phyloP scores from a whole-genome alignment of 805 yeast genomes.

The Metschnikowia lochheadii region DNA sequence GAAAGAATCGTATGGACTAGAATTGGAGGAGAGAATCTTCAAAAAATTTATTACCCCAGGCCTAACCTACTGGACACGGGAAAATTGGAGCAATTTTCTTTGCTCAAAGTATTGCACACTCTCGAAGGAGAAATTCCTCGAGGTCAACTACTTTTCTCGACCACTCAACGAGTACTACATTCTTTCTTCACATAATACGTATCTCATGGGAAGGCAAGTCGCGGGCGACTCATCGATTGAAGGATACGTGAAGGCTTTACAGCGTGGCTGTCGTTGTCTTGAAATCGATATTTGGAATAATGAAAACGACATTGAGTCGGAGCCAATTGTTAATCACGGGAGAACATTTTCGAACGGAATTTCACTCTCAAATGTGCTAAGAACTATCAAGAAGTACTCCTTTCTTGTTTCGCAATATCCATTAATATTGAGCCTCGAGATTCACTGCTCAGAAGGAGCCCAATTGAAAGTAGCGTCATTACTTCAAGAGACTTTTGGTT shows the following conservation, averaged over 20 bases:
- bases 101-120: conserved; percentile 8
- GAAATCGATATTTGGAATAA: conserved; percentile 95
- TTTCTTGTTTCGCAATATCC: conserved; percentile 88
- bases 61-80: conserved; percentile 6
- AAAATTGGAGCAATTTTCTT: conserved; percentile 7
- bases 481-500: conserved; percentile 57
- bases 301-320: conserved; percentile 45
- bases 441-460: conserved; percentile 66
- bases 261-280: conserved; percentile 90
- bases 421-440: conserved; percentile 77
- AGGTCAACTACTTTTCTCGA: conserved; percentile 23
- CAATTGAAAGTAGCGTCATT: conserved; percentile 58
- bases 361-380: conserved; percentile 62
- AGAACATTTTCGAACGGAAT: conserved; percentile 75
- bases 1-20: conserved; percentile 34
- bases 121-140: conserved; percentile 8
- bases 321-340: conserved; percentile 91
- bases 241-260: conserved; percentile 80
- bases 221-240: conserved; percentile 87
- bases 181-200: conserved; percentile 94
- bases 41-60: conserved; percentile 22
- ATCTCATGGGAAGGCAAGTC: conserved; percentile 80
- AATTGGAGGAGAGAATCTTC: conserved; percentile 26
- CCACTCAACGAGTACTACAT: conserved; percentile 86
- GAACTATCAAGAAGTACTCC: conserved; percentile 76